A percentile compares a stretch with the other conserved stretches of the same genome.
phyloP scores from a whole-genome alignment of 257 asterid species.

The Penstemon barbatus region DNA sequence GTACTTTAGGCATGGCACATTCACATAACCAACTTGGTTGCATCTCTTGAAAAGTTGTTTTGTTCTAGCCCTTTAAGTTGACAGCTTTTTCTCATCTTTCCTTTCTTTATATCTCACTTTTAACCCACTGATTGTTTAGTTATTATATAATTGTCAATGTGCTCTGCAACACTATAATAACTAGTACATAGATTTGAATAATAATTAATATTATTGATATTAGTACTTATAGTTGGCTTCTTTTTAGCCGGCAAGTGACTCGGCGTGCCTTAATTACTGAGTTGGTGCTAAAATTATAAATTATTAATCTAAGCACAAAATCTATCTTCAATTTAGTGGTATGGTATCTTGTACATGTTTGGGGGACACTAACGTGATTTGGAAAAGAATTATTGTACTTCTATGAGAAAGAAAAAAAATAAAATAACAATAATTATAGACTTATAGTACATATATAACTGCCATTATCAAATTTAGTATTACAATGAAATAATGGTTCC shows the following conservation, averaged over 20 bases:
- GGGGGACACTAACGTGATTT: constrained; percentile 41
- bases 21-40: constrained; percentile 20
- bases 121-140: background rate
- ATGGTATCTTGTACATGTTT: constrained; percentile 17
- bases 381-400: constrained; percentile 30
- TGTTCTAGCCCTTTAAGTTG: constrained; percentile 14
- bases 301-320: constrained; percentile 22
- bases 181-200: constrained; percentile 6
- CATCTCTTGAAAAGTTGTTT: constrained; percentile 29
- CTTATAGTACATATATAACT: constrained; percentile 20
- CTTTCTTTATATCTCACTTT: constrained; percentile 11
- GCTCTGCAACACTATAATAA: background rate
- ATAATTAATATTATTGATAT: background rate
- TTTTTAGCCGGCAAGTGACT: constrained; percentile 47
- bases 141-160: background rate
- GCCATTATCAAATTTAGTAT: constrained; percentile 10
- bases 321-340: background rate
- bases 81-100: constrained; percentile 28
- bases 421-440: no score
- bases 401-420: no score
- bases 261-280: constrained; percentile 21
- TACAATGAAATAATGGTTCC: no score
- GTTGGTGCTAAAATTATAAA: constrained; percentile 20
- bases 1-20: constrained; percentile 18
- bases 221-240: constrained; percentile 34